Base-by-base conservation (phyloP, 257 asterid genomes). In the Solanum chiquidenum region DNA sequence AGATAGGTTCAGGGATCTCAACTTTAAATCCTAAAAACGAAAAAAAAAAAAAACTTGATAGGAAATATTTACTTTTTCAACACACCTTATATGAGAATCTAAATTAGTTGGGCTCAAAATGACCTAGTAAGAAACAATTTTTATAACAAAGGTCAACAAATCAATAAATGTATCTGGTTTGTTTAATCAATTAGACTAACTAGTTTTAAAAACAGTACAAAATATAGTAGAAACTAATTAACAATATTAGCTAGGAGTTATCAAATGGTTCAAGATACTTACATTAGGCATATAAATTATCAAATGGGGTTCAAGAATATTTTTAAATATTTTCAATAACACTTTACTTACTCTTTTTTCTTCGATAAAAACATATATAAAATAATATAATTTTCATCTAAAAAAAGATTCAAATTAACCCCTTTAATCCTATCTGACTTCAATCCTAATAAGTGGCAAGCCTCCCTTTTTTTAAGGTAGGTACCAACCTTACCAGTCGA, bases 331-430 rank as follows among this genome's bases (percentile, higher is more conserved):
- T 7, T 55, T 55, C 66, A 55, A 55, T 21, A 55, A 55, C 5
- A 18, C 1, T 55, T 55, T 55, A 55, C 1, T 55, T 55, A 20
- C 66, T 55, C 66, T 55, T 20, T 55, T 18, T 7, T 55, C 11
- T 55, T 55, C 66, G n/a, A 20, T 55, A 55, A 55, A 49, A 20
- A 1, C 25, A 55, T n/a, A 25, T 66, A 25, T 25, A 66, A 66
- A 25, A 5, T 21, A 66, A 1, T 66, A 25, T 25, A 66, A 12
- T 25, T 25, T 66, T 25, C 1, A 2, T 12, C 2, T 11, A 11
- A 66, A 64, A 9, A 25, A 12, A 2, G 0, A 46, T 46, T 25
- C 0, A 0, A 0, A 12, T 66, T 12, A 5, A 66, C 4, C 20
- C 14, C 9, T 66, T 25, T 66, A 0, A 66, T 13, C 2, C 1